Conservation (phyloP, 108 stramenopile species). For the Discostella pseudostelligera region DNA sequence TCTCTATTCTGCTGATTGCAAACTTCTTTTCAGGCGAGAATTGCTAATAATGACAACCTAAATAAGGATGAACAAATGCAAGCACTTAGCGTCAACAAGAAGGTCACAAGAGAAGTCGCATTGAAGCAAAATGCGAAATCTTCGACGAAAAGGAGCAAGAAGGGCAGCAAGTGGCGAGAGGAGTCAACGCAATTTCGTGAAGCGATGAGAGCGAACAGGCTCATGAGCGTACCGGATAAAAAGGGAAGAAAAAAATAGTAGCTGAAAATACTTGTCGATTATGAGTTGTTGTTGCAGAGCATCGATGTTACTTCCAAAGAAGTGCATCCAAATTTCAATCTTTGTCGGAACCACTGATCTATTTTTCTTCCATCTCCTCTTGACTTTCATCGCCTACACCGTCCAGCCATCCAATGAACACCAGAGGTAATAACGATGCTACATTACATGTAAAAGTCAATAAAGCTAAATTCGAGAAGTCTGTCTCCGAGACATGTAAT, state of each 20-base stretch:
- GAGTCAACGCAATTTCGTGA: constrained; percentile 31
- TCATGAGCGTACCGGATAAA: background rate
- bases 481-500: constrained; percentile 83
- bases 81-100: constrained; percentile 22
- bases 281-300: too few relatives aligned
- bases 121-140: constrained; percentile 19
- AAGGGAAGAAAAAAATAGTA: background rate
- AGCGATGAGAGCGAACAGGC: constrained; percentile 39
- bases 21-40: constrained; percentile 18
- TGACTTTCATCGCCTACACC: constrained; percentile 69
- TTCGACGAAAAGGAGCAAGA: constrained; percentile 19
- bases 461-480: constrained; percentile 84
- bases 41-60: constrained; percentile 37
- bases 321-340: too few relatives aligned
- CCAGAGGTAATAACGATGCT: constrained; percentile 82
- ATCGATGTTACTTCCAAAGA: too few relatives aligned
- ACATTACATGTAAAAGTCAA: constrained; percentile 88
- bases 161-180: constrained; percentile 36
- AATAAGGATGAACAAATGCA: constrained; percentile 40
- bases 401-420: constrained; percentile 85
- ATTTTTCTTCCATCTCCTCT: constrained; percentile 60
- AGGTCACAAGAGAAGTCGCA: constrained; percentile 28
- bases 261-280: too few relatives aligned
- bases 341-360: background rate
- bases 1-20: background rate